These are phyloP conservation scores for Fusarium humuli DNA, from an alignment of 2,329 filamentous ascomycete genomes.

Conservation along the genomic window DNA sequence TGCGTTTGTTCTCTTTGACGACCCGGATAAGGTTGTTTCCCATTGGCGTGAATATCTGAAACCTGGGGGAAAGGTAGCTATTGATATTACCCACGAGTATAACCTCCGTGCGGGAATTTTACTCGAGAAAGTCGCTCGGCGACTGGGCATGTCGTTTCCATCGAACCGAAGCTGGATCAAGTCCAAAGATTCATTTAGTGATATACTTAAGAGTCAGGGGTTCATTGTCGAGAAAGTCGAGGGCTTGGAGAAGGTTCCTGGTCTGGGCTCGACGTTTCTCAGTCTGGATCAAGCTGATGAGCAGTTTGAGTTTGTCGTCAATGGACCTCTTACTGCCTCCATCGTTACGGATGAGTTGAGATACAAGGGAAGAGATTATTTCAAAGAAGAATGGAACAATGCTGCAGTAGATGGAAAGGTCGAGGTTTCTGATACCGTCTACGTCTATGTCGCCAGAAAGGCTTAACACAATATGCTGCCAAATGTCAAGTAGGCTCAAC, in stretches of 20 bases:
- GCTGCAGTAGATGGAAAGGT: slow-evolving; percentile 48
- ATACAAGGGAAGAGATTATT: slow-evolving; percentile 43
- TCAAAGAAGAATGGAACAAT: slow-evolving; percentile 48
- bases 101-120: slow-evolving; percentile 43
- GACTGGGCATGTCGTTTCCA: slow-evolving; percentile 45
- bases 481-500: too few species aligned
- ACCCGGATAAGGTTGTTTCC: slow-evolving; percentile 43
- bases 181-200: slow-evolving; percentile 45
- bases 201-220: slow-evolving; percentile 46
- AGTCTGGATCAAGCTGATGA: slow-evolving; percentile 45
- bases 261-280: slow-evolving; percentile 40
- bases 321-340: slow-evolving; percentile 36
- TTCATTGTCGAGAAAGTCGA: slow-evolving; percentile 45
- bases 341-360: slow-evolving; percentile 40
- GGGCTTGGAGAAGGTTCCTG: slow-evolving; percentile 44
- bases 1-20: slow-evolving; percentile 50
- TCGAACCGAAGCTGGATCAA: slow-evolving; percentile 48
- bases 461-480: background rate
- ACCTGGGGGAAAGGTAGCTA: slow-evolving; percentile 45
- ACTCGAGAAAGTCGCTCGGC: slow-evolving; percentile 45
- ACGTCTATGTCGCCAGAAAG: slow-evolving; percentile 49
- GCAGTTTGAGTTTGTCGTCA: slow-evolving; percentile 46
- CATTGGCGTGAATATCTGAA: slow-evolving; percentile 49
- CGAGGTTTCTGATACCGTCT: slow-evolving; percentile 45
- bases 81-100: slow-evolving; percentile 51